Conservation (phyloP, 257 asterid species). For the Leonotis leonurus region DNA sequence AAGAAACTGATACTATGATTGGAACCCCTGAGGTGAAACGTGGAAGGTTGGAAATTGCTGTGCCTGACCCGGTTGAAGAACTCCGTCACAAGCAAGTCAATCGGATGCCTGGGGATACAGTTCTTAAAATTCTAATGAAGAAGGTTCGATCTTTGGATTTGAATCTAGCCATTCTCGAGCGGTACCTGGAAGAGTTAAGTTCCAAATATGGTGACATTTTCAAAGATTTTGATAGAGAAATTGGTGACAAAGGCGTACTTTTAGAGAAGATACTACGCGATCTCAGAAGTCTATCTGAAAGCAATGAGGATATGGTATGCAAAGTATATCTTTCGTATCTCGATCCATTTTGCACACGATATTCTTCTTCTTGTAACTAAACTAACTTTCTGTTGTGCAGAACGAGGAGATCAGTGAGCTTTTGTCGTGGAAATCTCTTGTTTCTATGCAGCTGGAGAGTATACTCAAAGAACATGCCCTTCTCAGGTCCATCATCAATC, state of each 20-base stretch:
- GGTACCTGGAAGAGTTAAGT: slow-evolving; percentile 73
- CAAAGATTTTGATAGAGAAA: slow-evolving; percentile 54
- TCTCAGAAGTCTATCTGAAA: slow-evolving; percentile 48
- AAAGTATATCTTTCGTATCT: background rate
- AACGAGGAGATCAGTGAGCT: slow-evolving; percentile 60
- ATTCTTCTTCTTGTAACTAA: background rate
- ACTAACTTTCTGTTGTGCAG: slow-evolving; percentile 35
- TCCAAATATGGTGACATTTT: slow-evolving; percentile 61
- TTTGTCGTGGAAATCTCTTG: slow-evolving; percentile 68
- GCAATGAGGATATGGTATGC: slow-evolving; percentile 69
- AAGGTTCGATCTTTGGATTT: slow-evolving; percentile 83
- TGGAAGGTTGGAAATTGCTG: slow-evolving; percentile 30
- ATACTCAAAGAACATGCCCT: slow-evolving; percentile 50
- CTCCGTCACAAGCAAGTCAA: slow-evolving; percentile 60
- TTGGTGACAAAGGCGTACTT: slow-evolving; percentile 44
- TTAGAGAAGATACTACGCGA: slow-evolving; percentile 58
- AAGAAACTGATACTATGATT: slow-evolving; percentile 30
- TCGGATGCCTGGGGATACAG: slow-evolving; percentile 97
- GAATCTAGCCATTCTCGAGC: slow-evolving; percentile 73
- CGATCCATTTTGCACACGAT: background rate
- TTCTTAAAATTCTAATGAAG: slow-evolving; percentile 81
- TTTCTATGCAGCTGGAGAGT: slow-evolving; percentile 59
- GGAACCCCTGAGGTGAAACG: slow-evolving; percentile 36
- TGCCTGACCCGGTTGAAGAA: slow-evolving; percentile 78
- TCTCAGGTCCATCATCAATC: slow-evolving; percentile 50